Base-by-base conservation (phyloP, 441 rosid genomes). In the Adansonia madagascariensis region DNA sequence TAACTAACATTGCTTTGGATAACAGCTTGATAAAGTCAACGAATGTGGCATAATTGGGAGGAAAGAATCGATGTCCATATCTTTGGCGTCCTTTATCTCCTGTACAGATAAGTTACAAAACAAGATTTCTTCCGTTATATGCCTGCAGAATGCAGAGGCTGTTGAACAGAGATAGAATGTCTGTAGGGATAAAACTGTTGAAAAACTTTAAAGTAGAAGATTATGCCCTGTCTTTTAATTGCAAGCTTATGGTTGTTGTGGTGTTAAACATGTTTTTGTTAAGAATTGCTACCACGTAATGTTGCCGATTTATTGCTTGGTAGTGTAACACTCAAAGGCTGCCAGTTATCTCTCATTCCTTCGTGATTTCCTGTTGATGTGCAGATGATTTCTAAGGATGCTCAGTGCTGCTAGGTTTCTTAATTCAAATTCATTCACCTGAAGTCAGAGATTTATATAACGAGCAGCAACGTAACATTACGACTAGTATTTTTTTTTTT, bases 1-100 rank as follows among this genome's bases (percentile, higher is more conserved):
- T 31, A 65, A 78, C 53, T 11, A 82, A 70, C 68, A 82, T 43
- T n/a, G 78, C 67, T 41, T 76, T 78, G 41, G 72, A 18, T 3
- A 61, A 31, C 35, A 72, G 43, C 67, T 75, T 65, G 73, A 82
- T 2, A 60, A 75, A 82, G 60, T 22, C 22, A 47, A 67, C 8
- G 57, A 43, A 41, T 10, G 53, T 66, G 15, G 3, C 59, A 0
- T 57, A 82, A 71, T 75, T 79, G 41, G 75, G 78, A 24, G 82
- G 80, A 75, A 39, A 52, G 5, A 65, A 20, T 14, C 66, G 35
- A 35, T 64, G 22, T 17, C 31, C 60, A 3, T 14, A 44, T 70
- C 46, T 6, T 3, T 70, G 8, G 44, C 1, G 60, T 70, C 1
- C 41, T 50, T 52, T 10, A 1, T 27, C 14, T 52, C 44, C 74